Conservation (phyloP, 192 early-diverging fungal species). For the Tieghemiomyces parasiticus region DNA sequence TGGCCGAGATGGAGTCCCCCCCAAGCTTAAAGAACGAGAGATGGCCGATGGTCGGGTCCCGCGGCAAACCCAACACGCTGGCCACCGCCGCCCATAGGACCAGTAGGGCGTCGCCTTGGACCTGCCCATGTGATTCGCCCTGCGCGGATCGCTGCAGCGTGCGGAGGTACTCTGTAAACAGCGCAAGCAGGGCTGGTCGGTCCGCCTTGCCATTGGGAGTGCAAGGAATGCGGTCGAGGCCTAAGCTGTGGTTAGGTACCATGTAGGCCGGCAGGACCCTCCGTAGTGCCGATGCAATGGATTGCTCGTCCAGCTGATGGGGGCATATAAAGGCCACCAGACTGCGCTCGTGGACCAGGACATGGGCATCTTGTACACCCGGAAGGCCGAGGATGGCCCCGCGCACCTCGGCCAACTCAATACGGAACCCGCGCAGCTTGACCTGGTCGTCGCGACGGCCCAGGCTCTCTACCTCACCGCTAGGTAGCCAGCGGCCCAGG, state of each 20-base stretch:
- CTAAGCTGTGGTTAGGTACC: slow-evolving; percentile 22
- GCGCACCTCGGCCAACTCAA: background rate
- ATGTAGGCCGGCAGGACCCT: slow-evolving; percentile 42
- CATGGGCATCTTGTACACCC: too few species aligned
- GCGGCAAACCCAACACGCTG: background rate
- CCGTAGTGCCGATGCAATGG: slow-evolving; percentile 30
- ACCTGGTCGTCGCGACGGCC: background rate
- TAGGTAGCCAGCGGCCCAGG: background rate
- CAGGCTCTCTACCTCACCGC: background rate
- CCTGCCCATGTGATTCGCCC: background rate
- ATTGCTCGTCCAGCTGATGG: slow-evolving; percentile 4
- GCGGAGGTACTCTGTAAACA: background rate
- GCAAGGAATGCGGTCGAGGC: background rate
- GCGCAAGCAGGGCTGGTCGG: background rate
- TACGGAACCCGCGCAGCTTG: slow-evolving; percentile 7
- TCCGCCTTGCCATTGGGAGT: slow-evolving; percentile 1
- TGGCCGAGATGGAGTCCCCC: background rate
- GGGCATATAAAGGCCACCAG: too few species aligned
- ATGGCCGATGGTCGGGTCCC: background rate
- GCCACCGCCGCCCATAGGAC: background rate
- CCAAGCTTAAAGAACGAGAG: background rate
- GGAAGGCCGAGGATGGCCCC: too few species aligned
- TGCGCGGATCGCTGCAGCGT: background rate
- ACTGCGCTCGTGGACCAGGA: too few species aligned
- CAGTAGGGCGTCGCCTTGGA: background rate